Conservation (phyloP, 176 grass and related monocot genomes). For the Thalia dealbata region DNA sequence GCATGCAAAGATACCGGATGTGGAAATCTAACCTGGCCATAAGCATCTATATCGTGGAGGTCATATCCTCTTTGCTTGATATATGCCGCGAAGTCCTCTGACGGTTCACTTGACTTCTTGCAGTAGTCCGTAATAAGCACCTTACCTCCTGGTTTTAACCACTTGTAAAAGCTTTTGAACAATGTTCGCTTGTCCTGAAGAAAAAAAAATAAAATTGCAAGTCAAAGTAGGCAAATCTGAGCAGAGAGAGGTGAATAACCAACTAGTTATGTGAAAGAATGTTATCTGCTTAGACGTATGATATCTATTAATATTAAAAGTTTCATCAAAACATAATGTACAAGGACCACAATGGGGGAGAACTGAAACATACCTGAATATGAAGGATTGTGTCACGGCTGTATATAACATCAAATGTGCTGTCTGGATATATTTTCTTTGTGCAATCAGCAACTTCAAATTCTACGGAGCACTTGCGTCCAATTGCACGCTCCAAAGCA, state of each 20-base stretch:
- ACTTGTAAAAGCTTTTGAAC: conserved; percentile 86
- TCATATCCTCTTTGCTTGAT: conserved; percentile 85
- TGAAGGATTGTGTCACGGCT: conserved; percentile 98
- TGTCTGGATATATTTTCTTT: conserved; percentile 65
- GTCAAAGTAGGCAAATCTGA: not conserved
- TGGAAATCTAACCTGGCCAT: conserved; percentile 60
- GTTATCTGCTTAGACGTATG: too few relatives aligned
- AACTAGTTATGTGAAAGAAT: too few relatives aligned
- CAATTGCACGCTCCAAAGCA: conserved; percentile 86
- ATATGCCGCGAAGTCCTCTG: conserved; percentile 67
- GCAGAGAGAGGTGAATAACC: not conserved
- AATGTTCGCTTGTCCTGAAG: conserved; percentile 74
- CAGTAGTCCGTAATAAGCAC: conserved; percentile 93
- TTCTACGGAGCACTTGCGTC: conserved; percentile 70
- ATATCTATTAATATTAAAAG: too few relatives aligned
- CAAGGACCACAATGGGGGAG: too few relatives aligned
- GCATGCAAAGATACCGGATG: not conserved
- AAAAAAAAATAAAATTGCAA: not conserved
- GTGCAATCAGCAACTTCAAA: conserved; percentile 98
- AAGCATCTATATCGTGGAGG: conserved; percentile 83
- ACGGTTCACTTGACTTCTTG: conserved; percentile 56
- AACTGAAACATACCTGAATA: conserved; percentile 48
- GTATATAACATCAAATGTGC: conserved; percentile 79
- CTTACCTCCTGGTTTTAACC: conserved; percentile 91
- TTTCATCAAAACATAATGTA: too few relatives aligned